phyloP scores from a whole-genome alignment of 1,139 yeast species.

The Magnusiomyces tetraspermus region DNA sequence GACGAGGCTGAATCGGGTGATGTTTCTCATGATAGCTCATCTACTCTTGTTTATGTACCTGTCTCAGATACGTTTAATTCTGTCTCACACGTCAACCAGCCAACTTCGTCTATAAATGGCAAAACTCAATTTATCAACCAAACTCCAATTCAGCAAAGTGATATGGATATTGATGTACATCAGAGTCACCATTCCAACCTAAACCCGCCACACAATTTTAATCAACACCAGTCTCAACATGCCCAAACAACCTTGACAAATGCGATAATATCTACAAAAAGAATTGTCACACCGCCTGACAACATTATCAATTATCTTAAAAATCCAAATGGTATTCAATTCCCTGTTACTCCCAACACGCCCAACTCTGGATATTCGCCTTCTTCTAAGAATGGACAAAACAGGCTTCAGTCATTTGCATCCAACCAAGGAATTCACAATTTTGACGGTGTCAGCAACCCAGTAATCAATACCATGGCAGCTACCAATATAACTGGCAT shows the following conservation, averaged over 20 bases:
- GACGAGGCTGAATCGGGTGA: background rate
- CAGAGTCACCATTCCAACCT: no score
- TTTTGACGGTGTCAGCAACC: background rate
- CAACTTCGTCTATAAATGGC: background rate
- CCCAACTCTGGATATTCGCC: background rate
- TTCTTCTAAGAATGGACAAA: background rate
- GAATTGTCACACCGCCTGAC: constrained; percentile 4
- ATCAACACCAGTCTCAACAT: no score
- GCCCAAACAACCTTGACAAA: background rate
- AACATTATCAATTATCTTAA: background rate
- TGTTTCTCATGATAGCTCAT: background rate
- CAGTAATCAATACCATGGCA: background rate
- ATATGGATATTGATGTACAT: no score
- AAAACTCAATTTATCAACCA: background rate
- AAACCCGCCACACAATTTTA: background rate
- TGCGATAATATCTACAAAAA: background rate
- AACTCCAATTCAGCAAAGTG: background rate
- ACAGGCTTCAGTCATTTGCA: background rate
- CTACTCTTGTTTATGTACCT: background rate
- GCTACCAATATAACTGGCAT: background rate
- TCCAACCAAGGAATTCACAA: background rate
- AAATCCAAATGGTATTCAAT: background rate
- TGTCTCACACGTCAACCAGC: background rate
- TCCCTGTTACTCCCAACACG: background rate
- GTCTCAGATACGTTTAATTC: background rate